phyloP scores from a whole-genome alignment of 805 yeast species.

The Sungouiozyma ichnusensis region DNA sequence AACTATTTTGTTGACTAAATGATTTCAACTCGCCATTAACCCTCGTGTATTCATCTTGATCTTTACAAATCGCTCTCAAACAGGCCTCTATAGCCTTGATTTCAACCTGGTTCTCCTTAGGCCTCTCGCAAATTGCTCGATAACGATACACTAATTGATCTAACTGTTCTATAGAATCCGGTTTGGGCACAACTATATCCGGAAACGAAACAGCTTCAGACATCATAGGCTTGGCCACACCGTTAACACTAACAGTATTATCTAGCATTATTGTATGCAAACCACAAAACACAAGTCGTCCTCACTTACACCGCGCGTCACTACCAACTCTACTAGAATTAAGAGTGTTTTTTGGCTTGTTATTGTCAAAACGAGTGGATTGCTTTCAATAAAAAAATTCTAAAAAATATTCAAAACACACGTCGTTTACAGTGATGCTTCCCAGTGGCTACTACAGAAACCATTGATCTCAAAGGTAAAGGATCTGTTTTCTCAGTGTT shows the following conservation, averaged over 20 bases:
- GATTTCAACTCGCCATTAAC: slow-evolving; percentile 25
- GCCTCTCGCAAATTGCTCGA: slow-evolving; percentile 20
- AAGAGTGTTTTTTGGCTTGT: background rate
- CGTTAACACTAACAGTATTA: background rate
- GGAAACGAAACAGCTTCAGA: background rate
- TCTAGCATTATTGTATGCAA: background rate
- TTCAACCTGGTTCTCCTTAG: slow-evolving; percentile 27
- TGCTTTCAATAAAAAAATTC: background rate
- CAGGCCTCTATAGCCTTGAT: slow-evolving; percentile 35
- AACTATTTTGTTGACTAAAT: slow-evolving; percentile 14
- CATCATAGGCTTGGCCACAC: background rate
- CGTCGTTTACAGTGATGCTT: no score
- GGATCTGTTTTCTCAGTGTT: no score
- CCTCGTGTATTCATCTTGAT: slow-evolving; percentile 30
- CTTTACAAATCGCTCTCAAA: slow-evolving; percentile 32
- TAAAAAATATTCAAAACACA: background rate
- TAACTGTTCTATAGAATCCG: slow-evolving; percentile 19
- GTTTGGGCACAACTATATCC: slow-evolving; percentile 17
- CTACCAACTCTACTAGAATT: no score
- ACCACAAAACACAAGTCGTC: no score
- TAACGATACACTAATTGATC: slow-evolving; percentile 26
- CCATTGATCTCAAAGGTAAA: background rate
- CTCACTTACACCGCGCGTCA: no score
- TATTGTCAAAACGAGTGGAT: background rate
- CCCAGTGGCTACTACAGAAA: background rate